Evolutionary conservation across 768 basidiomycete genomes (phyloP).

Genomic region (Termitomyces sp.): DNA sequence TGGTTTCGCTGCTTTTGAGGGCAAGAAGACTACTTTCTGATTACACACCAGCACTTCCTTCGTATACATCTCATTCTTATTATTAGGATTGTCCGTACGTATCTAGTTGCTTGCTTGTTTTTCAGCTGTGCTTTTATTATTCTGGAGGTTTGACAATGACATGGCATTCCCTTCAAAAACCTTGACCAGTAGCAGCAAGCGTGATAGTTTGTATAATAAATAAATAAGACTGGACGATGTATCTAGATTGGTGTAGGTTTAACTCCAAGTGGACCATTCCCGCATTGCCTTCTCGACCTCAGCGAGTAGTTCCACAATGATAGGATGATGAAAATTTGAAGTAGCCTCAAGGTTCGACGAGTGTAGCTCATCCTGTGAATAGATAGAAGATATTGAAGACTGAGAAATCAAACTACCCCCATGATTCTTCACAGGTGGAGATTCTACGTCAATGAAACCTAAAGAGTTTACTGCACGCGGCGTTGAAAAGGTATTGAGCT

Average conservation of each 20-base stretch:
- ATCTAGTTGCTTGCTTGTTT: not conserved
- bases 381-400: slow-evolving; percentile 18
- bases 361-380: slow-evolving; percentile 15
- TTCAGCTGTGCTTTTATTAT: slow-evolving; percentile 4
- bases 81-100: not conserved
- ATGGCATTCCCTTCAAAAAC: not conserved
- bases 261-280: slow-evolving; percentile 22
- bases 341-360: not conserved
- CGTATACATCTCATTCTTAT: not conserved
- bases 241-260: not conserved
- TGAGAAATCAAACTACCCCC: slow-evolving; percentile 6
- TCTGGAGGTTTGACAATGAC: not conserved
- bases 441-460: slow-evolving; percentile 8
- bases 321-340: slow-evolving; percentile 16
- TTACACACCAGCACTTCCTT: not conserved
- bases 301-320: slow-evolving; percentile 26
- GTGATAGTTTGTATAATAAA: slow-evolving; percentile 4
- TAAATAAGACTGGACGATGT: not conserved
- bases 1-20: slow-evolving; percentile 58
- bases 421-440: not conserved
- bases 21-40: slow-evolving; percentile 64
- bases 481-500: not conserved
- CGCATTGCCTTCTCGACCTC: slow-evolving; percentile 29
- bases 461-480: not conserved
- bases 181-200: not conserved